Evolutionary conservation across 805 yeast genomes (phyloP).

Genomic region (Ogataea trehalophila): DNA sequence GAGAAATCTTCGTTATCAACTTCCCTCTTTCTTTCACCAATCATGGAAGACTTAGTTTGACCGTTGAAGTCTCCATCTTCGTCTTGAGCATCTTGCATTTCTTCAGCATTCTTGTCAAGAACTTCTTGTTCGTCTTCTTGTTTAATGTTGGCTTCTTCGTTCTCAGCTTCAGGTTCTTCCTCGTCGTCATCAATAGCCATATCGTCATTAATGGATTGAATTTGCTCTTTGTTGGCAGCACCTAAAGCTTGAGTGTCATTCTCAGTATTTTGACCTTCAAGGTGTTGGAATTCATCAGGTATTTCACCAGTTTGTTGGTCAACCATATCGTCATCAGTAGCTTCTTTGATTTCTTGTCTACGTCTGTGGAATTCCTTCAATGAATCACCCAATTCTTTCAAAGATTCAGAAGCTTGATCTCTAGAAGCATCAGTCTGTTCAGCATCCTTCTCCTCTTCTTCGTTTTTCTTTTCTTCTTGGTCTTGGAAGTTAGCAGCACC

Average conservation of each 20-base stretch:
- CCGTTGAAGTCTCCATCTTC: slow-evolving; percentile 15
- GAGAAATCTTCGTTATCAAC: slow-evolving; percentile 40
- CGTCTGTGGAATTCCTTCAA: slow-evolving; percentile 88
- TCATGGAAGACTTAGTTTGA: slow-evolving; percentile 13
- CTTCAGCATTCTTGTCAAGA: slow-evolving; percentile 24
- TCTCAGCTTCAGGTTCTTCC: slow-evolving; percentile 31
- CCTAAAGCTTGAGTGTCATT: slow-evolving; percentile 90
- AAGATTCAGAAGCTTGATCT: slow-evolving; percentile 66
- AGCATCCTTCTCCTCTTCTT: slow-evolving; percentile 36
- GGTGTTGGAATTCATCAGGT: slow-evolving; percentile 83
- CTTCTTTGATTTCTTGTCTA: slow-evolving; percentile 78
- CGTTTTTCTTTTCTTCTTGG: slow-evolving; percentile 37
- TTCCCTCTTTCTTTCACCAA: slow-evolving; percentile 17
- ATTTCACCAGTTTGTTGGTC: slow-evolving; percentile 57
- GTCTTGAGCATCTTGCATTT: slow-evolving; percentile 18
- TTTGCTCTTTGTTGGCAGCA: slow-evolving; percentile 75
- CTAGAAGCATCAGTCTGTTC: slow-evolving; percentile 53
- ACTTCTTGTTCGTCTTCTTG: slow-evolving; percentile 30
- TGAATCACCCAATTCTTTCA: slow-evolving; percentile 88
- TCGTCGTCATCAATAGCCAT: slow-evolving; percentile 76
- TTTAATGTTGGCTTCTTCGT: slow-evolving; percentile 23
- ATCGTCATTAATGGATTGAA: slow-evolving; percentile 71
- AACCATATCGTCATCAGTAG: slow-evolving; percentile 46
- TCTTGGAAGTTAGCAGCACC: slow-evolving; percentile 33
- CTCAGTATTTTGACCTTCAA: slow-evolving; percentile 74